Conservation (phyloP, 257 asterid species). For the Solanum lycopersicoides region DNA sequence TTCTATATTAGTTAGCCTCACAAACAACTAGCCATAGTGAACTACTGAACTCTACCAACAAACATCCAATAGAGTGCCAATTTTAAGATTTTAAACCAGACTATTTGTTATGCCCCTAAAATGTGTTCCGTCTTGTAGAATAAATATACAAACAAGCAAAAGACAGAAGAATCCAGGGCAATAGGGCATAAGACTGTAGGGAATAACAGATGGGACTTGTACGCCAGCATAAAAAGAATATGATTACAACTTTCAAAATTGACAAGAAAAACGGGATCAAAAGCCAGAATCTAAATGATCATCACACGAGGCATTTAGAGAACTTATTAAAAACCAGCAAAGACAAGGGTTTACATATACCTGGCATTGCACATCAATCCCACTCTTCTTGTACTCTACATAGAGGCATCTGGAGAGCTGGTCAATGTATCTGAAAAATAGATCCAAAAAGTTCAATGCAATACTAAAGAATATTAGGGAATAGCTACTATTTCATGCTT, state of each 20-base stretch:
- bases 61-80: neutral
- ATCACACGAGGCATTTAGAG: neutral
- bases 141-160: neutral
- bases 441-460: neutral
- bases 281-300: neutral
- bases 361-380: slow-evolving; percentile 99
- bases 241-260: neutral
- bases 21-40: neutral
- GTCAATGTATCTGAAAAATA: slow-evolving; percentile 61
- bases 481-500: neutral
- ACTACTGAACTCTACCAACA: neutral
- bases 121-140: neutral
- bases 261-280: neutral
- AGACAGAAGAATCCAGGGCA: neutral
- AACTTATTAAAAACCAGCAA: neutral
- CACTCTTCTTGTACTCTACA: slow-evolving; percentile 91
- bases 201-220: neutral
- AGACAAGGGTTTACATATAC: slow-evolving; percentile 14
- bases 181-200: neutral
- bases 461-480: neutral
- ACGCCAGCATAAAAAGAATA: neutral
- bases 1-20: neutral
- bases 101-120: neutral
- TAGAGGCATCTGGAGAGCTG: slow-evolving; percentile 91
- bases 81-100: neutral